Evolutionary conservation across 2,329 filamentous ascomycete species (phyloP).

Genomic region (Sphaerulina vaccinii): DNA sequence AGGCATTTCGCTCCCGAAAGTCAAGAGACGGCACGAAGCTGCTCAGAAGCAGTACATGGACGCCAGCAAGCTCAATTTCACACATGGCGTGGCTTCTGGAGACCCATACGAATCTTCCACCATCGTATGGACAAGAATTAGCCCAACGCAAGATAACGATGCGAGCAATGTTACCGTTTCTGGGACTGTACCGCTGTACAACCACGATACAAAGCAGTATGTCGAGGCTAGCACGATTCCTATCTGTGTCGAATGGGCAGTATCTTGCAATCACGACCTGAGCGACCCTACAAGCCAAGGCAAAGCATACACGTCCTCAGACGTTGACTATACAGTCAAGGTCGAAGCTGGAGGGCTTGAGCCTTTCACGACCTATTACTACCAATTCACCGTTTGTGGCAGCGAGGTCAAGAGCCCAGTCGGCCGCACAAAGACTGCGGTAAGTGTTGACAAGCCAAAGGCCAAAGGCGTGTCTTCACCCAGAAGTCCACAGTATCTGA

Average conservation of each 20-base stretch:
- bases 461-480: conserved; percentile 54
- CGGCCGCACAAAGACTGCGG: conserved; percentile 70
- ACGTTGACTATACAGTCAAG: conserved; percentile 75
- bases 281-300: conserved; percentile 55
- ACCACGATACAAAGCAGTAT: conserved; percentile 55
- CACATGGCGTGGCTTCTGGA: conserved; percentile 51
- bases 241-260: conserved; percentile 66
- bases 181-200: conserved; percentile 55
- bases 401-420: conserved; percentile 61
- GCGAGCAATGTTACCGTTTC: conserved; percentile 52
- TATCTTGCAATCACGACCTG: conserved; percentile 53
- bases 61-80: conserved; percentile 58
- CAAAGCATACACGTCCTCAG: conserved; percentile 65
- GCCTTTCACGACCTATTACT: conserved; percentile 66
- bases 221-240: conserved; percentile 61
- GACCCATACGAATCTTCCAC: conserved; percentile 46
- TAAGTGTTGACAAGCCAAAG: too few species aligned
- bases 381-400: conserved; percentile 68
- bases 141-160: conserved; percentile 42
- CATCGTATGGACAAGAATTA: conserved; percentile 45
- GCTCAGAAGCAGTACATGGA: conserved; percentile 43
- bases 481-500: conserved; percentile 49
- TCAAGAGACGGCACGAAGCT: conserved; percentile 54
- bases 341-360: conserved; percentile 64
- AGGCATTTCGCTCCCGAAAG: conserved; percentile 62